Base-by-base conservation (phyloP, 306 rosid species). In the Hippophae tibetana region DNA sequence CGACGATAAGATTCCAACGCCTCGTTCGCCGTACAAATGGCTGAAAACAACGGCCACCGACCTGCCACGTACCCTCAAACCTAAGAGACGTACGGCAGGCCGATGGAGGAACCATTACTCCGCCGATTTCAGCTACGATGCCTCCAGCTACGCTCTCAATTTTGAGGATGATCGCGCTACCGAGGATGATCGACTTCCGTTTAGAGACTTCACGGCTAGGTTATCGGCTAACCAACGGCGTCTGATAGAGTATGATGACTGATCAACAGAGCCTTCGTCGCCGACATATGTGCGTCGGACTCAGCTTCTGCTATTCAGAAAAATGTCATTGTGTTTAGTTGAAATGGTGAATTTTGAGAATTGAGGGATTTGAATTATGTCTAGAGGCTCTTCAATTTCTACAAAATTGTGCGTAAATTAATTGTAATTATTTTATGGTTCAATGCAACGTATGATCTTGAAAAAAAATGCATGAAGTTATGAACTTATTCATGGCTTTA, bases 121-220 rank as follows among this genome's bases (percentile, higher is more conserved):
- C 50, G 45, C 45, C 31, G 78, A 72, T 31, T 77, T 77, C 66
- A 72, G 75, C 66, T 77, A 77, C 72, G 78, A 72, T 23, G 64
- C 68, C 52, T 60, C 68, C 7, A 77, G 78, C 59, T 77, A 77
- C 58, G 75, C 81, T 14, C 77, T 60, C 59, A 72, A 77, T 66
- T 72, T 77, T 69, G 69, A 77, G 54, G 81, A 72, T 54, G 74
- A 69, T 14, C 46, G 14, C 44, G 38, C 3, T 4, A 31, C 38
- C 38, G 52, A 68, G 14, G 62, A 54, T 31, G 72, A 76, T 31
- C 13, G 52, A 23, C 55, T 52, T 9, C 63, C 68, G 4, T 48
- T 43, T 42, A 57, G 45, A 8, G 43, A 46, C 27, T 71, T 71
- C 76, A n/a, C 58, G 8, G 26, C 61, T 3, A 64, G 68, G 50